Conservation (phyloP, 805 yeast species). For the Clavispora phyllophila region DNA sequence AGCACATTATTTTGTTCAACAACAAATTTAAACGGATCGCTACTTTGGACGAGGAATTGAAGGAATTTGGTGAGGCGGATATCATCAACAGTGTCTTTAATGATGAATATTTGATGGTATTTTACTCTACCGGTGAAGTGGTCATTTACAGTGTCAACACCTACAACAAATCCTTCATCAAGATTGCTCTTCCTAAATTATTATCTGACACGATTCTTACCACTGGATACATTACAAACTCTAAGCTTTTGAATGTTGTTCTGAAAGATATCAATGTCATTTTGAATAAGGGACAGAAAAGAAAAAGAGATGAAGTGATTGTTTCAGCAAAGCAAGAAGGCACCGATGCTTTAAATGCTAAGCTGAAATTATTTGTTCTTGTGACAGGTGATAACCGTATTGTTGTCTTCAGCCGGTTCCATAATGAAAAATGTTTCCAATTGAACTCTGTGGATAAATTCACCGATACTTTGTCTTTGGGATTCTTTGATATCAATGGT, state of each 20-base stretch:
- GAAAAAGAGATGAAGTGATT: slow-evolving; percentile 18
- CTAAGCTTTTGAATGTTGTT: slow-evolving; percentile 43
- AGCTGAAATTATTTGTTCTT: slow-evolving; percentile 48
- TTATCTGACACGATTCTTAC: slow-evolving; percentile 53
- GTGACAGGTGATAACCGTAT: slow-evolving; percentile 76
- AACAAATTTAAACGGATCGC: slow-evolving; percentile 51
- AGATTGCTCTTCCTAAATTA: slow-evolving; percentile 36
- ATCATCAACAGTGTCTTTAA: slow-evolving; percentile 57
- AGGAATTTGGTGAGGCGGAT: slow-evolving; percentile 43
- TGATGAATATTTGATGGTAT: slow-evolving; percentile 60
- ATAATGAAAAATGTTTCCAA: slow-evolving; percentile 50
- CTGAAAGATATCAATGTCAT: slow-evolving; percentile 24
- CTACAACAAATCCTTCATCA: slow-evolving; percentile 29
- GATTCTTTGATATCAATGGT: slow-evolving; percentile 45
- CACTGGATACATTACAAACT: slow-evolving; percentile 59
- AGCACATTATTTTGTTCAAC: slow-evolving; percentile 56
- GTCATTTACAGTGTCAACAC: slow-evolving; percentile 44
- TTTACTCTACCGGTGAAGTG: slow-evolving; percentile 68
- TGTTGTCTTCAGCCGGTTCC: slow-evolving; percentile 55
- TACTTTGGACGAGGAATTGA: slow-evolving; percentile 38
- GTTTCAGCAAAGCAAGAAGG: slow-evolving; percentile 15
- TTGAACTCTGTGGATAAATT: slow-evolving; percentile 45
- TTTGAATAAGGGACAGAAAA: slow-evolving; percentile 24
- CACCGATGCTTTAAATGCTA: slow-evolving; percentile 5
- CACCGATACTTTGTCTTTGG: slow-evolving; percentile 38